Evolutionary conservation across 1,284 basidiomycete genomes (phyloP), one percentile per base, ranked within the genome.

Genomic region (Papiliotrema fonsecae): DNA sequence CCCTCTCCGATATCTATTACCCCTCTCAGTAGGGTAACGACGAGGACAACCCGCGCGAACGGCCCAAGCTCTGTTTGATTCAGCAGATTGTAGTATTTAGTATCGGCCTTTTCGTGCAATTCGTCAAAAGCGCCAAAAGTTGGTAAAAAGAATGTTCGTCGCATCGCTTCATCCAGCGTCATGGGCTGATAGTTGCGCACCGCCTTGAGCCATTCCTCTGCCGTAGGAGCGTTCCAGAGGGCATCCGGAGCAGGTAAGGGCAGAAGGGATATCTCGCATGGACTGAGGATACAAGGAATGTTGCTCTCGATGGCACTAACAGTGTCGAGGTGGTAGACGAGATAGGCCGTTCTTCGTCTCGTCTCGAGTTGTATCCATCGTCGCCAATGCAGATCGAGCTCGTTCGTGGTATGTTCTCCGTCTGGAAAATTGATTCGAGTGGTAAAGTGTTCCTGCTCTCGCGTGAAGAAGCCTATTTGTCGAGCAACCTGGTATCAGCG

Each of bases 301-400:
- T 67, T 67, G 28, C 73, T 69, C 51, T 77, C 76, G 47, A 77
- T 57, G 3, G 70, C 65, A 3, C 71, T 73, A 32, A 76, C 57
- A 1, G 72, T 74, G 55, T 77, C 76, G 39, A 76, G 73, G 47
- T 74, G 65, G 52, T 73, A 76, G 16, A 77, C 64, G 11, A 76
- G 58, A 56, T 60, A 76, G 0, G 69, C 70, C 7, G 75, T 74
- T 19, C 75, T 65, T 6, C 65, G 62, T n/a, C 63, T 61, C 0
- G 65, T 73, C 54, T 77, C 76, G 28, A 70, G 65, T 40, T 67
- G 64, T 28, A 76, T 70, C 75, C 75, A 77, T 22, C 67, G 61
- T 26, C 64, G 58, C 76, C 76, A 77, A 18, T 58, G 56, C 5
- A 55, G 43, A 32, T 74, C 66, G 28, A 75, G 59, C 30, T 71